Evolutionary conservation across 768 basidiomycete species (phyloP).

Genomic region (Leccinum longicurvipes): DNA sequence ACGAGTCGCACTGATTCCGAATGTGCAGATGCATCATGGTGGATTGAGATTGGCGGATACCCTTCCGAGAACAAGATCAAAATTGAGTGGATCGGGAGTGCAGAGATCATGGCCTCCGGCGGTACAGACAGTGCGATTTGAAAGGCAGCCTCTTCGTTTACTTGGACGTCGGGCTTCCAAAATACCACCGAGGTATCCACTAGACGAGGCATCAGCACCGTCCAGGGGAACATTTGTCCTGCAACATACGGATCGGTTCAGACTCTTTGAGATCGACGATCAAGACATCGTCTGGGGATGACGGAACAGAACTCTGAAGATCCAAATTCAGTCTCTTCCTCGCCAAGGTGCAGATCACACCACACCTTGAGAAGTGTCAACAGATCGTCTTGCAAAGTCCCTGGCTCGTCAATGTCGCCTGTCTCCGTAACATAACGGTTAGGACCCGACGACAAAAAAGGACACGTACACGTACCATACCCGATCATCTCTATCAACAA

Average conservation of each 20-base stretch:
- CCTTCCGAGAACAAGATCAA: conserved; percentile 56
- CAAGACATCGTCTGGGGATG: conserved; percentile 51
- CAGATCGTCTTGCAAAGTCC: conserved; percentile 63
- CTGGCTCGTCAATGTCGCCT: conserved; percentile 44
- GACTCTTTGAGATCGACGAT: conserved; percentile 62
- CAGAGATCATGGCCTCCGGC: conserved; percentile 43
- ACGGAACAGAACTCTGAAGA: conserved; percentile 66
- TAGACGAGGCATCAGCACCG: conserved; percentile 27
- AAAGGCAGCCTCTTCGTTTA: conserved; percentile 65
- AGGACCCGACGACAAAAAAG: not conserved
- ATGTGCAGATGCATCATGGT: conserved; percentile 34
- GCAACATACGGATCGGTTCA: conserved; percentile 56
- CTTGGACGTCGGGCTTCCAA: conserved; percentile 60
- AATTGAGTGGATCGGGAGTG: conserved; percentile 47
- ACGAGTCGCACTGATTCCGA: conserved; percentile 27
- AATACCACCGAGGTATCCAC: conserved; percentile 69
- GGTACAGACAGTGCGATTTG: conserved; percentile 68
- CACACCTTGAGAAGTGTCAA: conserved; percentile 68
- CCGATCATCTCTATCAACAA: conserved; percentile 83
- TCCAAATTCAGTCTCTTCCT: not conserved
- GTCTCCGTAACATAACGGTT: conserved; percentile 23
- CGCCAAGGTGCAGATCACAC: not conserved
- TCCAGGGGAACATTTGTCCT: not conserved
- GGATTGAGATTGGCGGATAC: conserved; percentile 48
- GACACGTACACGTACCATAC: conserved; percentile 48